Evolutionary conservation across 345 rosid species (phyloP).

Genomic region (Rhizophora mangle): DNA sequence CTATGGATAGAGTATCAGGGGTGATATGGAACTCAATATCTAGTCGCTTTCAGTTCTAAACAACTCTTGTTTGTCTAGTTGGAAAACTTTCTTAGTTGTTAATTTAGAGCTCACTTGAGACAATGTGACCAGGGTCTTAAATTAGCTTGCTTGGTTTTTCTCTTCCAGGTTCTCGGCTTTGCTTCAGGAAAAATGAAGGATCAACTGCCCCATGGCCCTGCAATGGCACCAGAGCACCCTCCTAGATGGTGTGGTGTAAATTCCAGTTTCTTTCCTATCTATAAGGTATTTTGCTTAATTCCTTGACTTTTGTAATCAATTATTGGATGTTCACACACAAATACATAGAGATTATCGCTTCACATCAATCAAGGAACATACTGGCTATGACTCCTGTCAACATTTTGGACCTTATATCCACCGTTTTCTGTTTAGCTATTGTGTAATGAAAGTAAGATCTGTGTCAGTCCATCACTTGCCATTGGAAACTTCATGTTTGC

Average conservation of each 20-base stretch:
- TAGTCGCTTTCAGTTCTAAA: background rate
- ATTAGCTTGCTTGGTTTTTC: slow-evolving; percentile 4
- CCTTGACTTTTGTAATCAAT: background rate
- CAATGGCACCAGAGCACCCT: slow-evolving; percentile 34
- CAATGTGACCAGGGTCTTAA: background rate
- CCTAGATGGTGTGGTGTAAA: slow-evolving; percentile 28
- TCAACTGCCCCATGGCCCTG: slow-evolving; percentile 25
- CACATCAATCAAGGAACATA: background rate
- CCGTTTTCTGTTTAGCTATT: background rate
- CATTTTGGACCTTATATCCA: too few relatives aligned
- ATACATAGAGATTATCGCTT: background rate
- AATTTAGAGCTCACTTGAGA: background rate
- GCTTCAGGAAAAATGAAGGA: slow-evolving; percentile 17
- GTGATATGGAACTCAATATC: slow-evolving; percentile 17
- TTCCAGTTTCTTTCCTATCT: slow-evolving; percentile 39
- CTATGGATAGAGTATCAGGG: slow-evolving; percentile 25
- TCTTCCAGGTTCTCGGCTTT: slow-evolving; percentile 35
- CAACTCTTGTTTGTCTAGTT: background rate
- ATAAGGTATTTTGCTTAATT: slow-evolving; percentile 31
- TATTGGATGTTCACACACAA: background rate
- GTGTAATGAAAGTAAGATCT: background rate
- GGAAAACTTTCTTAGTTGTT: background rate
- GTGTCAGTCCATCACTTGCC: background rate
- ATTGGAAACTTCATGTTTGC: background rate
- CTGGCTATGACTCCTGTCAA: too few relatives aligned